A percentile compares a stretch with the other conserved stretches of the same genome.
phyloP scores from a whole-genome alignment of 352 stramenopile genomes.

The Thalassiosira oceanica region DNA sequence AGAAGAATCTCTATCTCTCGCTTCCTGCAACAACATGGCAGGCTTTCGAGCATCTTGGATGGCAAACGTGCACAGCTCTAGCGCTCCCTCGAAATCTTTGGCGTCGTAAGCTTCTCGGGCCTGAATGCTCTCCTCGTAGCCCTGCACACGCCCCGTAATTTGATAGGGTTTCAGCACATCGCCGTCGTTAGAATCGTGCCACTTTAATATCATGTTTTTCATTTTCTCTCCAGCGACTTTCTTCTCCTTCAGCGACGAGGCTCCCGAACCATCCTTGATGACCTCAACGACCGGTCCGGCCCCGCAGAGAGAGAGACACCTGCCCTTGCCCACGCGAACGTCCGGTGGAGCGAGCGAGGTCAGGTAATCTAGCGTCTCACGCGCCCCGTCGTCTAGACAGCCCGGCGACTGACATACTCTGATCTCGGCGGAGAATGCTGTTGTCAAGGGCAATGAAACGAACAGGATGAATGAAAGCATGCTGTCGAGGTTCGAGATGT shows the following conservation, averaged over 20 bases:
- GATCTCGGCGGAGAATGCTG: too few species aligned
- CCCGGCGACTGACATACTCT: slow-evolving; percentile 52
- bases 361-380: slow-evolving; percentile 29
- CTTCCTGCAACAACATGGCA: slow-evolving; percentile 35
- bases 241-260: slow-evolving; percentile 20
- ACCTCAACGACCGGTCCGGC: slow-evolving; percentile 49
- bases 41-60: slow-evolving; percentile 41
- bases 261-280: neutral
- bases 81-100: slow-evolving; percentile 35
- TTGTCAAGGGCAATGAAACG: too few species aligned
- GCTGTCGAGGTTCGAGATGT: too few species aligned
- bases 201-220: slow-evolving; percentile 16
- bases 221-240: slow-evolving; percentile 24
- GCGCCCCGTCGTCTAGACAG: slow-evolving; percentile 48
- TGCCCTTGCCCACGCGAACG: slow-evolving; percentile 12
- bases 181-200: slow-evolving; percentile 7
- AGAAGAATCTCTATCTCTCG: neutral
- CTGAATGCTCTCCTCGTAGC: slow-evolving; percentile 31
- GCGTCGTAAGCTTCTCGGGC: slow-evolving; percentile 15
- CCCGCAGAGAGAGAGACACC: slow-evolving; percentile 42
- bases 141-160: slow-evolving; percentile 20
- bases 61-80: slow-evolving; percentile 35
- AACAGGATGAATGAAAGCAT: too few species aligned
- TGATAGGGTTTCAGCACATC: slow-evolving; percentile 10
- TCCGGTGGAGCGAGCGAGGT: slow-evolving; percentile 35